Conservation (phyloP, 345 rosid species). For the Aegle marmelos region DNA sequence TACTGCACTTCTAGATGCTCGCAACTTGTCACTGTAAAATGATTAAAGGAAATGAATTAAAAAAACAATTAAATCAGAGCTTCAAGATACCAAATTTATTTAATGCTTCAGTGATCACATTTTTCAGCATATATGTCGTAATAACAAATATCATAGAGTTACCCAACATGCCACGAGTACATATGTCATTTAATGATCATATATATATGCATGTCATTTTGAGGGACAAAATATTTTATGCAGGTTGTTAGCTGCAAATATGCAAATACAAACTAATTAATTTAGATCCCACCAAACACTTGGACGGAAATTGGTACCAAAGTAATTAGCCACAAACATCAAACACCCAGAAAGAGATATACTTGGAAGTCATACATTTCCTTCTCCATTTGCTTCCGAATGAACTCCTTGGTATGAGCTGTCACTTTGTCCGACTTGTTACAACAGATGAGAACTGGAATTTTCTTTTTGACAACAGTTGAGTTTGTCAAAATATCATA, state of each 20-base stretch:
- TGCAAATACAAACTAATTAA: not conserved
- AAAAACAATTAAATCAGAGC: not conserved
- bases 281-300: constrained; percentile 3
- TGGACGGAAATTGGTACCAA: constrained; percentile 6
- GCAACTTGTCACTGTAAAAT: constrained; percentile 56
- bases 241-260: not conserved
- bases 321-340: not conserved
- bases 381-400: constrained; percentile 88
- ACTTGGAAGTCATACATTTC: constrained; percentile 59
- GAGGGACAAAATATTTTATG: not conserved
- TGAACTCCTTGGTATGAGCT: constrained; percentile 88
- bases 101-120: not conserved
- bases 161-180: too few relatives aligned
- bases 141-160: not conserved
- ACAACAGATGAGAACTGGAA: constrained; percentile 79
- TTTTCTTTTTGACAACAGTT: constrained; percentile 65
- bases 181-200: too few relatives aligned
- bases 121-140: not conserved
- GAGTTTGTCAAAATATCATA: constrained; percentile 87
- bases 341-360: not conserved
- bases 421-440: constrained; percentile 95
- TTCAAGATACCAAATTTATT: not conserved
- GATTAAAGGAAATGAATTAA: constrained; percentile 8
- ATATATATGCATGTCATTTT: not conserved
- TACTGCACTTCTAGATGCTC: constrained; percentile 64